Base-by-base conservation (phyloP, 2,329 filamentous ascomycete species). In the Davidsoniella australis region DNA sequence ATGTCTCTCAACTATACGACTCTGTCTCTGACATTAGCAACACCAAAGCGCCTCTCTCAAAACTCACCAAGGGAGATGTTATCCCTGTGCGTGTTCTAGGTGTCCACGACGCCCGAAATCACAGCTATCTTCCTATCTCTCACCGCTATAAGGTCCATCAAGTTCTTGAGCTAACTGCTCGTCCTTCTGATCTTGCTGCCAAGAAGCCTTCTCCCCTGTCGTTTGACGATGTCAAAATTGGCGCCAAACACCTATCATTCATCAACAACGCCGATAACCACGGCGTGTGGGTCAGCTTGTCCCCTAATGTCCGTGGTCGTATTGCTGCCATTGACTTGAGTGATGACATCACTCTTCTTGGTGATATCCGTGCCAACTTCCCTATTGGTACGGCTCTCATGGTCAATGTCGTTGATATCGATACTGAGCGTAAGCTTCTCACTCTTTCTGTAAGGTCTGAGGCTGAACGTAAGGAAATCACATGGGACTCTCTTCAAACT, bases 1-100 rank as follows among this genome's bases (percentile, higher is more conserved):
- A 95, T 59, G 76, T 91, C 5, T 93, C 91, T 1, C 86, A 96
- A 61, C 66, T 88, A 10, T 98, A 94, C 61, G 84, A 95, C 61
- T 72, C 71, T 9, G 95, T 83, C 81, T 82, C 93, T 43, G 80
- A 89, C 41, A 91, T 98, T 58, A 71, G 77, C 50, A 78, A 95
- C 59, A 75, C 80, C 51, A 94, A 89, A 63, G 71, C 78, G 24
- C 89, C 91, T 1, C 69, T 96, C n/a, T 69, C 71, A 50, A 40
- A 48, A 24, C 57, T 59, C 50, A 73, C 75, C 54, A 68, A 72
- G 46, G 82, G 84, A 56, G 76, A 89, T 51, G 67, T 78, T 42
- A 65, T 95, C 26, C 68, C 75, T 12, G 87, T 88, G 38, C 82
- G 80, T 59, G 74, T 95, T 37, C 70, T 96, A 36, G 89, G 88